Conservation (phyloP, 2,329 filamentous ascomycete genomes). For the Penicillium sp. region DNA sequence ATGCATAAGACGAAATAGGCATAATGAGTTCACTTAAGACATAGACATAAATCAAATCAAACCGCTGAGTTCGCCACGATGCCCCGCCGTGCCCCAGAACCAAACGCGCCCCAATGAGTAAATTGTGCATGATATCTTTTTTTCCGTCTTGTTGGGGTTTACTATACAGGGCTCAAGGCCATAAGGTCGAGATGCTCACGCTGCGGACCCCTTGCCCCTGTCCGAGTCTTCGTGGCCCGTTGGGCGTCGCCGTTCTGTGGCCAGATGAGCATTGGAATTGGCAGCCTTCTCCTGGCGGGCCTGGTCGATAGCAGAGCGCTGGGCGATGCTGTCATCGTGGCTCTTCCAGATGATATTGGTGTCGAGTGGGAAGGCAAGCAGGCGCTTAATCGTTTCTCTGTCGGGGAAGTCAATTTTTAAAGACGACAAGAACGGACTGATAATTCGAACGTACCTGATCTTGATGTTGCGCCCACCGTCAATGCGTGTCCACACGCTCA, state of each 20-base stretch:
- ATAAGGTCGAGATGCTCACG: slow-evolving; percentile 23
- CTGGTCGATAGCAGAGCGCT: slow-evolving; percentile 84
- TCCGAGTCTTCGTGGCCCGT: slow-evolving; percentile 44
- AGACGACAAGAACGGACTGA: background rate
- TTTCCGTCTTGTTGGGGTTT: slow-evolving; percentile 29
- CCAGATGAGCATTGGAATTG: slow-evolving; percentile 32
- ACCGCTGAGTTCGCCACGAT: slow-evolving; percentile 40
- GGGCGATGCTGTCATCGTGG: slow-evolving; percentile 92
- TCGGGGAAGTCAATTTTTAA: slow-evolving; percentile 17
- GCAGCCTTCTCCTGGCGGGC: slow-evolving; percentile 75
- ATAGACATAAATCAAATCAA: slow-evolving; percentile 30
- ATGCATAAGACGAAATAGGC: slow-evolving; percentile 20
- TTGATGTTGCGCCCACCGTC: slow-evolving; percentile 91
- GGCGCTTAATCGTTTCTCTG: slow-evolving; percentile 89
- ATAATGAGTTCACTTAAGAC: slow-evolving; percentile 27
- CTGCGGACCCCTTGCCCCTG: slow-evolving; percentile 39
- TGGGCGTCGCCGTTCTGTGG: slow-evolving; percentile 41
- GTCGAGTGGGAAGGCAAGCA: slow-evolving; percentile 78
- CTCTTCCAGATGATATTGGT: slow-evolving; percentile 93
- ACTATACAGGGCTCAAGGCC: slow-evolving; percentile 38
- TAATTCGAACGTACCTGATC: slow-evolving; percentile 67
- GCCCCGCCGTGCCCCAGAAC: slow-evolving; percentile 32
- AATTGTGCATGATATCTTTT: slow-evolving; percentile 24
- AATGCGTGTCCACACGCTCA: slow-evolving; percentile 96
- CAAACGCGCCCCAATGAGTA: slow-evolving; percentile 38